These are phyloP conservation scores for Clathrospora elynae DNA, from an alignment of 2,329 filamentous ascomycete species.

Conservation along the genomic window DNA sequence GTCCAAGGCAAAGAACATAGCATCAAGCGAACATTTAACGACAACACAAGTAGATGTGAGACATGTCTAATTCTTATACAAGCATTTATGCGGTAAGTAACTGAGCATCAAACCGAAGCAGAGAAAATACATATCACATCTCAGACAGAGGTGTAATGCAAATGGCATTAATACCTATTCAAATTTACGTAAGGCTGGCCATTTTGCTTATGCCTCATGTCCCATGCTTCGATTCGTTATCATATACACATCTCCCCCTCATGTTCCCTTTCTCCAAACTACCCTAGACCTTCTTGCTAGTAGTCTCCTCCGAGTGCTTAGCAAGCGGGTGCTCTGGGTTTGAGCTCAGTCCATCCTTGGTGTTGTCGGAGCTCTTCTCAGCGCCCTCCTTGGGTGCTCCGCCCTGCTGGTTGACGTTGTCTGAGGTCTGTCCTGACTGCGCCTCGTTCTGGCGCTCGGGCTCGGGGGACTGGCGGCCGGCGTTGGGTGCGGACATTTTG, in stretches of 20 bases:
- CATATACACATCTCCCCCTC: neutral
- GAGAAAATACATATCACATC: too few species aligned
- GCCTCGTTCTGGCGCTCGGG: slow-evolving; percentile 69
- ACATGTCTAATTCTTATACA: too few species aligned
- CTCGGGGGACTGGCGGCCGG: slow-evolving; percentile 77
- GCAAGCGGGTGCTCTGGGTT: slow-evolving; percentile 72
- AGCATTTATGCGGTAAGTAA: too few species aligned
- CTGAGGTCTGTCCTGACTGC: slow-evolving; percentile 66
- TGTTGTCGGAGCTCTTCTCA: slow-evolving; percentile 58
- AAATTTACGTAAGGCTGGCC: too few species aligned
- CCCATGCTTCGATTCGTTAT: too few species aligned
- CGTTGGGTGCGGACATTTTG: slow-evolving; percentile 66
- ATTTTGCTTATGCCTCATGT: too few species aligned
- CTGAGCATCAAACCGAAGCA: too few species aligned
- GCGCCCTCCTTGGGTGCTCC: slow-evolving; percentile 48
- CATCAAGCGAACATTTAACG: too few species aligned
- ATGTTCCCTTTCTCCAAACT: neutral
- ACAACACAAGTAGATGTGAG: too few species aligned
- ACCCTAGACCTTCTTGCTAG: slow-evolving; percentile 55
- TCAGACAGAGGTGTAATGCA: too few species aligned
- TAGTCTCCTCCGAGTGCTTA: slow-evolving; percentile 65
- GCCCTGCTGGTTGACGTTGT: slow-evolving; percentile 61
- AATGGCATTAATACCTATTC: too few species aligned
- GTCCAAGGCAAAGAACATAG: too few species aligned
- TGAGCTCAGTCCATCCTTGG: slow-evolving; percentile 54